Conservation (phyloP, 1,284 basidiomycete genomes). For the Erythrobasidium hasegawianum region DNA sequence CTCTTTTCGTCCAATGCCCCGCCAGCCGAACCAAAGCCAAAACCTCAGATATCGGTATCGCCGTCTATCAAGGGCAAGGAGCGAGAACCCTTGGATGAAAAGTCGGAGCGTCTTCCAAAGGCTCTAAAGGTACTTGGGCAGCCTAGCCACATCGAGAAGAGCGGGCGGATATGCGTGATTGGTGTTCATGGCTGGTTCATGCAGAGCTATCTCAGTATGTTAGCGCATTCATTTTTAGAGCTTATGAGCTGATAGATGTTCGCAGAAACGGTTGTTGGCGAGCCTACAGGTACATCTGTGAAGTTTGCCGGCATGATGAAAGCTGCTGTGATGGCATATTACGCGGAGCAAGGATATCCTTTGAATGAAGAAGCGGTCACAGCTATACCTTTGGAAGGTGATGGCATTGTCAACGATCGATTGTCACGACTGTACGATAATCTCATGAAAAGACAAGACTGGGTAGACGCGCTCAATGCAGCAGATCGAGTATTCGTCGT, state of each 20-base stretch:
- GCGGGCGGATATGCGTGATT: slow-evolving; percentile 77
- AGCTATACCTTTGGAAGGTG: slow-evolving; percentile 81
- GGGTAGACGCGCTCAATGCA: slow-evolving; percentile 76
- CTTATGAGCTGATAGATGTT: slow-evolving; percentile 6
- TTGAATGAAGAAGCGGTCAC: slow-evolving; percentile 67
- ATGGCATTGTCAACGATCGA: slow-evolving; percentile 80
- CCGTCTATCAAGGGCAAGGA: slow-evolving; percentile 47
- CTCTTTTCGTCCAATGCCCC: slow-evolving; percentile 48
- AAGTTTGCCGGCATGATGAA: slow-evolving; percentile 86
- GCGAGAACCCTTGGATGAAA: slow-evolving; percentile 50
- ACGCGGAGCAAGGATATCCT: slow-evolving; percentile 59
- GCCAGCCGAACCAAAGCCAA: slow-evolving; percentile 18
- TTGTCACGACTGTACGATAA: slow-evolving; percentile 71
- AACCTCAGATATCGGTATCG: not conserved
- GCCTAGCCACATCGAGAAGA: slow-evolving; percentile 55
- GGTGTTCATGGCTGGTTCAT: slow-evolving; percentile 60
- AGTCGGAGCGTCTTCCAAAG: slow-evolving; percentile 64
- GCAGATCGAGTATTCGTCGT: slow-evolving; percentile 91
- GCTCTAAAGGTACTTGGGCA: slow-evolving; percentile 51
- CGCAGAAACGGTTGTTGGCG: slow-evolving; percentile 52
- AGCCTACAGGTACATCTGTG: slow-evolving; percentile 85
- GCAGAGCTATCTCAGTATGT: slow-evolving; percentile 28
- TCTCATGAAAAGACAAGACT: slow-evolving; percentile 68
- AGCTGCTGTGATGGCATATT: slow-evolving; percentile 67
- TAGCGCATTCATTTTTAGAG: too few relatives aligned